A percentile compares a stretch with the other conserved stretches of the same genome.
phyloP scores from a whole-genome alignment of 2,329 filamentous ascomycete species.

The Aspergillus eucalypticola region DNA sequence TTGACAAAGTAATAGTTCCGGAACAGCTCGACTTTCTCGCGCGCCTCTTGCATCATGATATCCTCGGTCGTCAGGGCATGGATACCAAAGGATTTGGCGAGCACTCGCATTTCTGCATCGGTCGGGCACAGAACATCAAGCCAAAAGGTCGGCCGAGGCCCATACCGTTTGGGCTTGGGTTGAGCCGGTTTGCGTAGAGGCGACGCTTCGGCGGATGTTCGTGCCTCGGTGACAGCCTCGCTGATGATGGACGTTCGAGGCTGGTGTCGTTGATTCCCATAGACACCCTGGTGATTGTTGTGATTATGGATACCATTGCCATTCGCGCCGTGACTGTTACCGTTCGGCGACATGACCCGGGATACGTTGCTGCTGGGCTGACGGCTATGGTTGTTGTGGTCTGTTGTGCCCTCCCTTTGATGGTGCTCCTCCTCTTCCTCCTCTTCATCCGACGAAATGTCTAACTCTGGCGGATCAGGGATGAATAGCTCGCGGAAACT shows the following conservation, averaged over 20 bases:
- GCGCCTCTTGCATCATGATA: slow-evolving; percentile 94
- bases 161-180: slow-evolving; percentile 56
- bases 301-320: slow-evolving; percentile 19
- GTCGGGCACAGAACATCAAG: slow-evolving; percentile 89
- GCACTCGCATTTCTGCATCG: slow-evolving; percentile 90
- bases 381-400: slow-evolving; percentile 18
- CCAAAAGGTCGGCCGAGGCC: slow-evolving; percentile 93
- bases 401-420: slow-evolving; percentile 20
- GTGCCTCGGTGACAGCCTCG: slow-evolving; percentile 35
- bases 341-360: slow-evolving; percentile 4
- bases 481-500: slow-evolving; percentile 87
- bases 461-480: slow-evolving; percentile 76
- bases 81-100: slow-evolving; percentile 91
- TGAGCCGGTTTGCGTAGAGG: slow-evolving; percentile 23
- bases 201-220: slow-evolving; percentile 24
- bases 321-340: slow-evolving; percentile 1
- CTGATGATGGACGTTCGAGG: slow-evolving; percentile 38
- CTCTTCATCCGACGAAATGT: slow-evolving; percentile 70
- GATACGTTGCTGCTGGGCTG: slow-evolving; percentile 17
- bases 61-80: slow-evolving; percentile 95
- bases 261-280: slow-evolving; percentile 22
- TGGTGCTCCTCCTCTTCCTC: slow-evolving; percentile 43
- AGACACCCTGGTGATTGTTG: slow-evolving; percentile 5
- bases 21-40: slow-evolving; percentile 97
- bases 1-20: slow-evolving; percentile 98